Evolutionary conservation across 805 yeast genomes (phyloP).

Genomic region (Nakazawaea anatomiae): DNA sequence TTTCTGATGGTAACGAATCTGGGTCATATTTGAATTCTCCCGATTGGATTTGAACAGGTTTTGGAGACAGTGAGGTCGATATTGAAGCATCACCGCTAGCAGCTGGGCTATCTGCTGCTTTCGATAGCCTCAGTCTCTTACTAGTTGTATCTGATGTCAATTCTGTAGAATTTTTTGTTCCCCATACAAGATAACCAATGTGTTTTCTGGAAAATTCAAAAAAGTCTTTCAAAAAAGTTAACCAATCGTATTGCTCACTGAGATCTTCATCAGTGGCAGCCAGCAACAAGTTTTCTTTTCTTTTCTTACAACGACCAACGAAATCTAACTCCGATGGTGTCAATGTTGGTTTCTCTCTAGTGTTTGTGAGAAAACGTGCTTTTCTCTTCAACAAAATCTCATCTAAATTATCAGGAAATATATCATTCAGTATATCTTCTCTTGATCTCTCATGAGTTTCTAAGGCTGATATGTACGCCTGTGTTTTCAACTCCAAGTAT

Average conservation of each 20-base stretch:
- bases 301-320: constrained; percentile 60
- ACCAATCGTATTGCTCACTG: constrained; percentile 78
- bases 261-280: constrained; percentile 44
- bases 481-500: constrained; percentile 86
- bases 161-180: constrained; percentile 34
- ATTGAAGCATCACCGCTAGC: too few species aligned
- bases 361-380: constrained; percentile 14
- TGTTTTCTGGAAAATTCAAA: constrained; percentile 74
- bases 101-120: background rate
- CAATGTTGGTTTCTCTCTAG: constrained; percentile 27
- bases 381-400: constrained; percentile 37
- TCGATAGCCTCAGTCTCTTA: background rate
- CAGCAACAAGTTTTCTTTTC: constrained; percentile 56
- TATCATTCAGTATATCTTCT: constrained; percentile 63
- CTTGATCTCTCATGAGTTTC: constrained; percentile 57
- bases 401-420: constrained; percentile 65
- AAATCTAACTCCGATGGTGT: constrained; percentile 81
- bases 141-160: background rate
- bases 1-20: constrained; percentile 11
- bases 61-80: too few species aligned
- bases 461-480: constrained; percentile 86
- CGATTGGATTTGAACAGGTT: too few species aligned
- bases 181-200: constrained; percentile 69
- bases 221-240: constrained; percentile 70
- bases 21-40: constrained; percentile 7